phyloP scores from a whole-genome alignment of 2,329 filamentous ascomycete genomes.

The Eutypella sp. region DNA sequence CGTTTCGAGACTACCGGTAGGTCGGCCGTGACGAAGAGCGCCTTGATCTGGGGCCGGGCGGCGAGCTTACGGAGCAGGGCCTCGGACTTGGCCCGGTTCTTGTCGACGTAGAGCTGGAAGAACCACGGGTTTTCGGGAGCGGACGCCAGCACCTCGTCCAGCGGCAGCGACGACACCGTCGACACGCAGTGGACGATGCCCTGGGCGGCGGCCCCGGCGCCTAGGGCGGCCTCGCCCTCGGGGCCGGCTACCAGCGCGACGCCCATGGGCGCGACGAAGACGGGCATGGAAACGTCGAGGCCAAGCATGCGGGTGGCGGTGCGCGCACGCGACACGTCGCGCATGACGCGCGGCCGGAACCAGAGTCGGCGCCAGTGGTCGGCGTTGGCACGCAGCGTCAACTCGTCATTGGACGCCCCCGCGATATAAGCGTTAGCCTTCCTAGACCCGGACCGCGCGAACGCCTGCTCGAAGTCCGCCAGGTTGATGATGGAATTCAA shows the following conservation, averaged over 20 bases:
- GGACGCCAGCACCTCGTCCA: background rate
- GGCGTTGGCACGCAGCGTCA: conserved; percentile 4
- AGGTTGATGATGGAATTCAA: conserved; percentile 7
- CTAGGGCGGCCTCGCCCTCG: conserved; percentile 4
- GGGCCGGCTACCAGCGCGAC: conserved; percentile 8
- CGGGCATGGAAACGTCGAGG: conserved; percentile 3
- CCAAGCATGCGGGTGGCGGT: conserved; percentile 6
- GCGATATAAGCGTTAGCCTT: conserved; percentile 6
- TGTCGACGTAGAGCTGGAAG: conserved; percentile 12
- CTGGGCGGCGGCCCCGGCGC: conserved; percentile 2
- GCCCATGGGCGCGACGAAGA: conserved; percentile 9
- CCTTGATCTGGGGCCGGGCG: conserved; percentile 15
- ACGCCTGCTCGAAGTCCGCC: conserved; percentile 9
- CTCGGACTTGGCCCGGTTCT: conserved; percentile 6
- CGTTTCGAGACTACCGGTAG: conserved; percentile 53
- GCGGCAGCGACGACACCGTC: conserved; percentile 5
- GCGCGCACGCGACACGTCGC: conserved; percentile 1
- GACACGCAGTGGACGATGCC: conserved; percentile 9
- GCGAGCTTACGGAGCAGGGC: conserved; percentile 1
- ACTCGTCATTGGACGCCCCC: conserved; percentile 4
- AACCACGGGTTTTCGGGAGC: conserved; percentile 5
- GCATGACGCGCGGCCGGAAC: conserved; percentile 7
- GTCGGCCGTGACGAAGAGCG: conserved; percentile 56
- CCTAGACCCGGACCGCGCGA: conserved; percentile 3
- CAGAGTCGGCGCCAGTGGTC: conserved; percentile 2